Conservation (phyloP, 2,329 filamentous ascomycete genomes). For the Diaporthe nobilis region DNA sequence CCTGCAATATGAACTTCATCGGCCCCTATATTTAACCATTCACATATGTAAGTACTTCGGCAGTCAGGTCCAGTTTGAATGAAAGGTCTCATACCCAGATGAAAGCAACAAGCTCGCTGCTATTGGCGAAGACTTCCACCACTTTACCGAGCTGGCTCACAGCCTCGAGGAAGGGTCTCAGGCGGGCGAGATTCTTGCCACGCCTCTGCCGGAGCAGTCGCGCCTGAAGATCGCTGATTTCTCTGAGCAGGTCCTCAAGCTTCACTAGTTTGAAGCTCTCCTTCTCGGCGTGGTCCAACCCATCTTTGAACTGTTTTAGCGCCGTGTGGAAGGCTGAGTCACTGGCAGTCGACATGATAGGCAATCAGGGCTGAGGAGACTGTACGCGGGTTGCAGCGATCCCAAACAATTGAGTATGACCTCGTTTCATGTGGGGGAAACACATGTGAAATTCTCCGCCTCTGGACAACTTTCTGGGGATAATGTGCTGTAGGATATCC, state of each 20-base stretch:
- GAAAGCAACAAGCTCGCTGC: constrained; percentile 11
- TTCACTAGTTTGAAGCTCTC: neutral
- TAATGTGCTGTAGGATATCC: neutral
- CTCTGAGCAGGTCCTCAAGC: neutral
- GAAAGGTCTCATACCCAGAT: neutral
- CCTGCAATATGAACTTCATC: constrained; percentile 29
- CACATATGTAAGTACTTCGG: no score
- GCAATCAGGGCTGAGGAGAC: neutral
- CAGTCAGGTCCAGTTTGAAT: no score
- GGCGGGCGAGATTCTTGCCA: constrained; percentile 8
- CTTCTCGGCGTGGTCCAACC: neutral
- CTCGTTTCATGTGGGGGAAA: neutral
- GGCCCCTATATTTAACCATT: neutral
- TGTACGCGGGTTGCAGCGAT: neutral
- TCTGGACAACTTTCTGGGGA: neutral
- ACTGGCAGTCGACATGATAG: neutral
- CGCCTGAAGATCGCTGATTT: neutral
- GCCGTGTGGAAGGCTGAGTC: neutral
- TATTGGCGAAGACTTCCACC: constrained; percentile 25
- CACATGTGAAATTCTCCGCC: neutral
- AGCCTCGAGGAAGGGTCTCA: constrained; percentile 24
- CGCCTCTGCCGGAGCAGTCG: neutral
- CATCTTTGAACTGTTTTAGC: constrained; percentile 1
- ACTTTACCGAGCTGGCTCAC: constrained; percentile 17
- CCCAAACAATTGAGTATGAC: neutral